Evolutionary conservation across 495 filamentous ascomycete genomes (phyloP), one percentile per base, ranked within the genome.

Genomic region (Podospora anserina): DNA sequence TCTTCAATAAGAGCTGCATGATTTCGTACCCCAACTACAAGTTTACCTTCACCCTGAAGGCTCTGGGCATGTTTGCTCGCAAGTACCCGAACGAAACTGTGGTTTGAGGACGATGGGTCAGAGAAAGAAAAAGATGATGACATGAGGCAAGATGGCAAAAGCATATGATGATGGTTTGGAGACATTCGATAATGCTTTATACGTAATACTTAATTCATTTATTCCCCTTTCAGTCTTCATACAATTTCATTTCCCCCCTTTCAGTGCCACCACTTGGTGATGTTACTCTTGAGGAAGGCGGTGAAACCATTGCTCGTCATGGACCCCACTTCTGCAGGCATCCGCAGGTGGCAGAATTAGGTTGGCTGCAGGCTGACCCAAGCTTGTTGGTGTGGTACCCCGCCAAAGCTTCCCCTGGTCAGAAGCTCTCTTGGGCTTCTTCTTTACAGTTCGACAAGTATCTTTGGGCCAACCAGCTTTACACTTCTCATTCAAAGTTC

Each of bases 1-100:
- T 99, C 15, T 99, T 99, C 82, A 99, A 99, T 80, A 97, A 97
- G 82, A 96, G 89, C 74, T 97, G 95, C 80, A 98, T 98, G 94
- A 99, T 99, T 66, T 95, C 94, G 4, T 99, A 99, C 75, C 95
- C 95, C 67, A 99, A 99, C 81, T 99, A 99, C 84, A 99, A 99
- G 82, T 94, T 96, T 78, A 91, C 90, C 64, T 99, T 97, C 79
- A 89, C 95, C 6, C 93, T 97, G 72, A 96, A 94, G 73, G 95
- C 95, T 5, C 76, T 99, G 32, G 95, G 95, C 9, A 88, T 96
- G 86, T 99, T 90, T 81, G 90, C 91, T 18, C 86, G 80, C 74
- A 86, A 83, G 68, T 96, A 90, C 70, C 92, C 91, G 2, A 84
- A 94, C 69, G 83, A 87, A 67, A 85, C 68, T 61, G 75, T 83